Conservation (phyloP, 345 rosid genomes). For the Rhodomyrtus tomentosa region DNA sequence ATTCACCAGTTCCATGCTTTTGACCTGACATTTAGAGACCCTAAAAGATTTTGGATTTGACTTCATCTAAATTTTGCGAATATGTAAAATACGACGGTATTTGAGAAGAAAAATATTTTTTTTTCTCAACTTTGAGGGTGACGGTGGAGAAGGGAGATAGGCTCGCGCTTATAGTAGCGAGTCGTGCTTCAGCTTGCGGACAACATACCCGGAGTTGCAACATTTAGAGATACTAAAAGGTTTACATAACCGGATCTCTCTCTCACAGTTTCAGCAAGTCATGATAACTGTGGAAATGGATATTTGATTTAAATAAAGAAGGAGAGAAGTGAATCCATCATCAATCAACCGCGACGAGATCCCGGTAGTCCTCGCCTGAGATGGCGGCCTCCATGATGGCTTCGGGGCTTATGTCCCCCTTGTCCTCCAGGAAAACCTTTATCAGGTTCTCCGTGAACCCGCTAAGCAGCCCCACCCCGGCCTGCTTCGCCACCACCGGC, state of each 20-base stretch:
- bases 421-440: conserved; percentile 35
- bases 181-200: too few species aligned
- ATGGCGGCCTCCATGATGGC: conserved; percentile 43
- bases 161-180: too few species aligned
- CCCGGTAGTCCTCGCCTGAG: conserved; percentile 28
- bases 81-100: too few species aligned
- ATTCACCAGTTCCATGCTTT: background rate
- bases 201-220: background rate
- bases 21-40: too few species aligned
- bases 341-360: conserved; percentile 27
- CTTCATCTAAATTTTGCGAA: too few species aligned
- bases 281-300: background rate
- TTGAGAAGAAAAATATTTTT: too few species aligned
- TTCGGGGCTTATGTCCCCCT: conserved; percentile 24
- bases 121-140: too few species aligned
- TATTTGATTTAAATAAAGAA: background rate
- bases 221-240: background rate
- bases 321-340: background rate
- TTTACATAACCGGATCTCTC: background rate
- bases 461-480: conserved; percentile 52
- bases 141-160: too few species aligned
- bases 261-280: accelerated
- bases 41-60: too few species aligned
- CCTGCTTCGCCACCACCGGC: conserved; percentile 24
- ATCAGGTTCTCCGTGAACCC: conserved; percentile 65